Evolutionary conservation across 176 grass and related monocot species (phyloP), one percentile per base, ranked within the genome.

Genomic region (Cocos nucifera): DNA sequence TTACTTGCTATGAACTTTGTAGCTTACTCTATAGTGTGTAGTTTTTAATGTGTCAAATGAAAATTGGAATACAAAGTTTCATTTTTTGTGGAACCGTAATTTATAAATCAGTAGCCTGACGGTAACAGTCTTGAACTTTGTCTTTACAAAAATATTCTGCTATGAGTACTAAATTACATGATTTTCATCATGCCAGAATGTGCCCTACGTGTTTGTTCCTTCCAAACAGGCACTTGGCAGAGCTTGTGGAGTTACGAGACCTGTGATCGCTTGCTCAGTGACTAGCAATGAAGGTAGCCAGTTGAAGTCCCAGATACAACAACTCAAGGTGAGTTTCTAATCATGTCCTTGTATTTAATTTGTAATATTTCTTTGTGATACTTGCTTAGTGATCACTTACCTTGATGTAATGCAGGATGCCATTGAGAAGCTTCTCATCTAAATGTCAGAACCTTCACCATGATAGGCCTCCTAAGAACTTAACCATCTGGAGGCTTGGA

Each of bases 211-310:
- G 19, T 63, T 63, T 63, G 35, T 63, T 22, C 24, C 35, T 49
- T 63, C 61, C 17, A 44, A 63, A 16, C 32, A 63, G 39, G 29
- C 61, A 15, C 61, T 63, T 21, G 61, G 32, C 22, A n/a, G 61
- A 49, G 32, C 61, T 12, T 63, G 61, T 15, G 61, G 61, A 6
- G 32, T 63, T 19, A 49, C 61, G 0, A 63, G 61, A 19, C 18
- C 61, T 49, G 61, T 63, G 2, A 63, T 48, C 0, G 61, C 61
- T 17, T 63, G 61, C 15, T 63, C 61, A 2, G 35, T 63, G 2
- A 63, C 61, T 4, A 49, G 32, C 15, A 63, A 63, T 19, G 32
- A 63, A 49, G 61, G 61, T 2, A 63, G 61, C 61, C 61, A 44
- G 32, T 22, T 49, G 61, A 63, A 63, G 23, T 49, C 61, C 7